Percentiles rank a stretch among this genome's conserved stretches.
phyloP scores from a whole-genome alignment of 2,329 filamentous ascomycete genomes.

The Pyrenochaeta sp. region DNA sequence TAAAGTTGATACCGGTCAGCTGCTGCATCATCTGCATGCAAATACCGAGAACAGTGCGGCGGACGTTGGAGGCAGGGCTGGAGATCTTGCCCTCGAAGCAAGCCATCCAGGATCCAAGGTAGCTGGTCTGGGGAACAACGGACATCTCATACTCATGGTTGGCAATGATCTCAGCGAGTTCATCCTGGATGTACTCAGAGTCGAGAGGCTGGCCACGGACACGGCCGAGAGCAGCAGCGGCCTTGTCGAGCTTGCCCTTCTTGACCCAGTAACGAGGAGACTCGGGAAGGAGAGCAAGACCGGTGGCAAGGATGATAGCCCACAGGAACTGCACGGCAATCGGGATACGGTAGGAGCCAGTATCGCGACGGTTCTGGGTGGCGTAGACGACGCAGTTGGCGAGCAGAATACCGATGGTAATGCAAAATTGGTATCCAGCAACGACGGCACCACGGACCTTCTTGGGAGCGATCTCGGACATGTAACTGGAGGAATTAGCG shows the following conservation, averaged over 20 bases:
- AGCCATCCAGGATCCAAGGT: conserved; percentile 67
- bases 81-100: conserved; percentile 65
- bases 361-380: conserved; percentile 70
- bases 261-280: conserved; percentile 89
- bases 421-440: conserved; percentile 79
- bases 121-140: conserved; percentile 53
- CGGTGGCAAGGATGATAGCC: conserved; percentile 77
- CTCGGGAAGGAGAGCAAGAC: conserved; percentile 81
- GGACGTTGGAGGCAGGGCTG: conserved; percentile 60
- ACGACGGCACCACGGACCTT: conserved; percentile 83
- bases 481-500: conserved; percentile 64
- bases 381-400: conserved; percentile 80
- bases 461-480: conserved; percentile 76
- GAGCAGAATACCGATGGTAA: conserved; percentile 80
- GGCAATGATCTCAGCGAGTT: conserved; percentile 87
- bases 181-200: conserved; percentile 79
- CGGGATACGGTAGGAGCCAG: conserved; percentile 77
- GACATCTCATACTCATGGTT: conserved; percentile 88
- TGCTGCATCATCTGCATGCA: conserved; percentile 62
- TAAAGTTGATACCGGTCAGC: conserved; percentile 89
- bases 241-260: conserved; percentile 73
- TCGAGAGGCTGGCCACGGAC: conserved; percentile 79
- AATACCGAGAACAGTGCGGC: conserved; percentile 58
- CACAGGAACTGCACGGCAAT: conserved; percentile 84
- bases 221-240: conserved; percentile 69